phyloP scores from a whole-genome alignment of 1,139 yeast species.

The Yamadazyma diospyri region DNA sequence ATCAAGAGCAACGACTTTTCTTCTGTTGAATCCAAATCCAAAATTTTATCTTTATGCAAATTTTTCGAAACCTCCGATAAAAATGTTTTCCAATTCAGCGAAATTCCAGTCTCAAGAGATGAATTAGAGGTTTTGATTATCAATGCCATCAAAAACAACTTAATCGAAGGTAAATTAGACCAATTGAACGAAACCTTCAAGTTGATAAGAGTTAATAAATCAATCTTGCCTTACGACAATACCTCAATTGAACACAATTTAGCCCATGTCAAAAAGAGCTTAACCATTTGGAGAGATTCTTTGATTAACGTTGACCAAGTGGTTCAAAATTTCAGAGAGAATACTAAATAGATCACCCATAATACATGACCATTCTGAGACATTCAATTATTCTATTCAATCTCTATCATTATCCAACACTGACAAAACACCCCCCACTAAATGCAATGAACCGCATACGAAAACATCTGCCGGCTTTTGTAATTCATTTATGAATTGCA shows the following conservation, averaged over 20 bases:
- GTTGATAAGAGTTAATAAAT: conserved; percentile 42
- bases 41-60: conserved; percentile 41
- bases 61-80: conserved; percentile 30
- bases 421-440: conserved; percentile 90
- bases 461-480: conserved; percentile 61
- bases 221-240: conserved; percentile 38
- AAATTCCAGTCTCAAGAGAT: conserved; percentile 34
- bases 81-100: conserved; percentile 33
- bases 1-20: conserved; percentile 20
- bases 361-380: too few relatives aligned
- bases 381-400: too few relatives aligned
- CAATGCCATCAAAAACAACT: conserved; percentile 43
- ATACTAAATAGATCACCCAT: conserved; percentile 24
- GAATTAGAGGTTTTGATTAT: conserved; percentile 43
- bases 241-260: conserved; percentile 30
- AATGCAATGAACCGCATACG: conserved; percentile 90
- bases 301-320: conserved; percentile 42
- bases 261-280: conserved; percentile 33
- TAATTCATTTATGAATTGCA: conserved; percentile 47
- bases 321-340: conserved; percentile 44
- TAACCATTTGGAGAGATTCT: conserved; percentile 39
- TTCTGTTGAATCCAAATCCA: conserved; percentile 27
- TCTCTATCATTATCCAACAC: conserved; percentile 60
- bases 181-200: conserved; percentile 43
- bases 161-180: conserved; percentile 47